These are phyloP conservation scores for Umbilicus rupestris DNA, from an alignment of 164 flowering plant genomes.

Conservation along the genomic window DNA sequence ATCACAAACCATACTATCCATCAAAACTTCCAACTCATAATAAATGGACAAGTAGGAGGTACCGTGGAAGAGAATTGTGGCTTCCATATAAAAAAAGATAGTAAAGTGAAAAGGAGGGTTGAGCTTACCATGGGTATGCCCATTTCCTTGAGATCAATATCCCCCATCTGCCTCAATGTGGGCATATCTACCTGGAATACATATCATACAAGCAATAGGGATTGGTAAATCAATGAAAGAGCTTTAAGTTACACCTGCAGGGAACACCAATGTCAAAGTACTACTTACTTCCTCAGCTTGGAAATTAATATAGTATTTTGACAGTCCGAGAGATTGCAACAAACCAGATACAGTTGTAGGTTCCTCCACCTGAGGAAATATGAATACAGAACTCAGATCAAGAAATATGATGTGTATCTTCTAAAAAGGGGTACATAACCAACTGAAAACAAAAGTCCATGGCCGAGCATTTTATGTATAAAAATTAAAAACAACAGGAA, in stretches of 20 bases:
- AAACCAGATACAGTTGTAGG: constrained; percentile 29
- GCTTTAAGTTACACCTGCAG: not conserved
- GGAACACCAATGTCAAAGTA: not conserved
- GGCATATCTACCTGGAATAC: constrained; percentile 31
- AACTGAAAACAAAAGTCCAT: not conserved
- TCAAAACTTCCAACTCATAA: not conserved
- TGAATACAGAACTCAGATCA: not conserved
- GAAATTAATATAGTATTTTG: constrained; percentile 31
- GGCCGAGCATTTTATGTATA: too few species aligned
- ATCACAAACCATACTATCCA: not conserved
- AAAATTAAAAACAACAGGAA: too few species aligned
- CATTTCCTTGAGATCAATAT: constrained; percentile 32
- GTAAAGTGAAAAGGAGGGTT: not conserved
- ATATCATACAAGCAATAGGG: not conserved
- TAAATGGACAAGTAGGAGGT: not conserved
- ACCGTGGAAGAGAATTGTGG: too few species aligned
- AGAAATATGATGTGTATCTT: not conserved
- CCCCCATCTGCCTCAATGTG: constrained; percentile 35
- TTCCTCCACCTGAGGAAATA: constrained; percentile 21
- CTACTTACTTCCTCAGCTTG: constrained; percentile 43
- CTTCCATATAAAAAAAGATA: too few species aligned
- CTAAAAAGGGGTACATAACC: not conserved
- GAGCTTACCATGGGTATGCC: constrained; percentile 34
- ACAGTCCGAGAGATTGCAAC: constrained; percentile 35
- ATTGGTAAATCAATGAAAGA: not conserved